Conservation (phyloP, 2,329 filamentous ascomycete species). For the Plenodomus biglobosus region DNA sequence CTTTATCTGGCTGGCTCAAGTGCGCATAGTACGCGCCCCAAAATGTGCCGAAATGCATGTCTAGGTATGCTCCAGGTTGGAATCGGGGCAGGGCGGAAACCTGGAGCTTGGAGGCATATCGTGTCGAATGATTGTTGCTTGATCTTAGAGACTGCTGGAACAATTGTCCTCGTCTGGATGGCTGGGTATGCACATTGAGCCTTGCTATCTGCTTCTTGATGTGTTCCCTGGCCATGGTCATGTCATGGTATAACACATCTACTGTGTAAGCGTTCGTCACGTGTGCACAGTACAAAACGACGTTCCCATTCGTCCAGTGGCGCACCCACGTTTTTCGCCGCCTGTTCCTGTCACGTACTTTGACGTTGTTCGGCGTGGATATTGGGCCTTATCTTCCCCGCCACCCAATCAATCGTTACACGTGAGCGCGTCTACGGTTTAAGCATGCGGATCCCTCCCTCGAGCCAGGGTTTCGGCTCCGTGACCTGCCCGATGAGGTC, state of each 20-base stretch:
- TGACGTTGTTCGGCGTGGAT: conserved; percentile 15
- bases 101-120: conserved; percentile 21
- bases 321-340: neutral
- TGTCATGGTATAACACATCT: conserved; percentile 12
- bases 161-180: no score
- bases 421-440: conserved; percentile 29
- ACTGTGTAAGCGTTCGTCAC: no score
- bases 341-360: neutral
- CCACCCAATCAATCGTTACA: conserved; percentile 35
- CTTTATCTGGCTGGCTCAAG: conserved; percentile 54
- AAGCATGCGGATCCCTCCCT: conserved; percentile 33
- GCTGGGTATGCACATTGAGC: no score
- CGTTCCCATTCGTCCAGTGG: neutral
- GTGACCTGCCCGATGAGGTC: conserved; percentile 38
- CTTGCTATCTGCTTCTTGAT: no score
- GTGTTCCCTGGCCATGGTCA: conserved; percentile 6
- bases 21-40: conserved; percentile 49
- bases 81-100: no score
- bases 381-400: conserved; percentile 24
- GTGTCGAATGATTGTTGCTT: no score
- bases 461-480: conserved; percentile 6
- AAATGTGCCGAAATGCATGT: conserved; percentile 57
- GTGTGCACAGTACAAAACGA: no score
- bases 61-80: no score
- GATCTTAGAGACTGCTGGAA: no score